Evolutionary conservation across 352 stramenopile species (phyloP), one percentile per base, ranked within the genome.

Genomic region (Globisporangium acanthophoron): DNA sequence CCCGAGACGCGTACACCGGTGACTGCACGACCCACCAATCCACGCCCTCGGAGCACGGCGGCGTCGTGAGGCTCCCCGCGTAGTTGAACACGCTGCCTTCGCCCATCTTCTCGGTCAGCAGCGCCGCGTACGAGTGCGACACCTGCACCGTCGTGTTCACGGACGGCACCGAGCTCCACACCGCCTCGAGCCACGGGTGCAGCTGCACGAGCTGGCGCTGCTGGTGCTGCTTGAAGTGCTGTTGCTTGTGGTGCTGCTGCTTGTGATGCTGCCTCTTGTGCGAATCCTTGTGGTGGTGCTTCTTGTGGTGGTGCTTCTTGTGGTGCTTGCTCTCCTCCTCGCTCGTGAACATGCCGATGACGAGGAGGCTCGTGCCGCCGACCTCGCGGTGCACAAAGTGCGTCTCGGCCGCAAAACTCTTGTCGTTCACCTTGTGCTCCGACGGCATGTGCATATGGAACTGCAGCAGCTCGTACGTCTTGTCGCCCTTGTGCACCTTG

Each of bases 21-120:
- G 41, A 55, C 31, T 80, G 50, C 45, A 88, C 59, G 21, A 90
- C 70, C 75, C 77, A 90, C 80, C 80, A 90, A 57, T 86, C 69
- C 1, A 74, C 80, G 44, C 56, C 76, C 56, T 88, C 80, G 45
- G 63, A 55, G 37, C 80, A 90, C 13, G 44, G 54, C 0, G 80
- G 80, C 1, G 73, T 86, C 20, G 77, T 90, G 16, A 87, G 66
- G 20, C 80, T 88, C n/a, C 80, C 80, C 0, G 73, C 55, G 71
- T 90, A 90, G 68, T 90, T 90, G 63, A 87, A 84, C 21, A 90
- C 47, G 27, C 35, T 49, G 21, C 56, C 46, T 43, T 64, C 49
- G 56, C 31, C 15, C 47, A 58, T 64, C 31, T 65, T 56, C 27
- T 52, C 56, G 4, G 16, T 48, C 27, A 64, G 41, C 15, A 58